Conservation (phyloP, 169 alveolate genomes). For the Eimeria tenella region DNA sequence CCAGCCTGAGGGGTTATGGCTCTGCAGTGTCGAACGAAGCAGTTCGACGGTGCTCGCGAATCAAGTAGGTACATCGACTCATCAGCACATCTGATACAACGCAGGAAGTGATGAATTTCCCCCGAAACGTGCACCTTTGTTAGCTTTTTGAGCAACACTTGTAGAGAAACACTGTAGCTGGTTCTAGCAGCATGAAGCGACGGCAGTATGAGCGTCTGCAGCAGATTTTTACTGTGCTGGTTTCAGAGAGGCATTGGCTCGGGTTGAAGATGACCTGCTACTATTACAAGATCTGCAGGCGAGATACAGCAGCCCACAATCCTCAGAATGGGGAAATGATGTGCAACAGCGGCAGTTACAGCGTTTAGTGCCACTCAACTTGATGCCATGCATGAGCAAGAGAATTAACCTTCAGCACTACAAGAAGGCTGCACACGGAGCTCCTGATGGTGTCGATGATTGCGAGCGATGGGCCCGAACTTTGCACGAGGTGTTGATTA, state of each 20-base stretch:
- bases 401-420: conserved; percentile 11
- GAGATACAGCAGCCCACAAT: conserved; percentile 39
- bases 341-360: conserved; percentile 42
- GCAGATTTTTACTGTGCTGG: background rate
- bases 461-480: conserved; percentile 50
- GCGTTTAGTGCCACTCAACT: conserved; percentile 45
- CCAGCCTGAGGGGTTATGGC: conserved; percentile 34
- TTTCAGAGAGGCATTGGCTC: conserved; percentile 31
- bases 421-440: background rate
- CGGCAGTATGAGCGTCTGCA: too few relatives aligned
- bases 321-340: conserved; percentile 42
- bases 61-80: conserved; percentile 2
- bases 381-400: conserved; percentile 59
- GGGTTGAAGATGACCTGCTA: conserved; percentile 56
- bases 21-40: background rate
- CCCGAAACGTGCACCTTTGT: too few relatives aligned
- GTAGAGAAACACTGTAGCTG: too few relatives aligned
- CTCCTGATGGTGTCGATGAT: background rate
- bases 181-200: too few relatives aligned
- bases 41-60: conserved; percentile 32
- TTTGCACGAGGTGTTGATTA: conserved; percentile 18
- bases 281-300: conserved; percentile 53
- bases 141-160: too few relatives aligned
- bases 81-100: too few relatives aligned
- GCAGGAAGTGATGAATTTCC: too few relatives aligned